Base-by-base conservation (phyloP, 495 filamentous ascomycete species). In the Neurospora sp. region DNA sequence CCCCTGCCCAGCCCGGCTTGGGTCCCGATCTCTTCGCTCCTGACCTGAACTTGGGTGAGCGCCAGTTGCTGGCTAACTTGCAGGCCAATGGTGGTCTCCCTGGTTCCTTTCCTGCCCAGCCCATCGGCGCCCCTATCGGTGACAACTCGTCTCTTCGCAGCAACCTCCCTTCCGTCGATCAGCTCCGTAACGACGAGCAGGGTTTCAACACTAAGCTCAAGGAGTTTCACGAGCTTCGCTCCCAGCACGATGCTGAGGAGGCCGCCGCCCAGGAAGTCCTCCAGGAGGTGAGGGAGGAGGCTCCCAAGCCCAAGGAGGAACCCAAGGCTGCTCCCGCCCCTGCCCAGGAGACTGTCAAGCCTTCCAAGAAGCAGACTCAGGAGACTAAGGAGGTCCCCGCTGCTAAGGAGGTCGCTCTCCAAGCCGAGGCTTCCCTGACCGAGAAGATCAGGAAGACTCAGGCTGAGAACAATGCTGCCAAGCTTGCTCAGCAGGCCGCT, bases 371-470 rank as follows among this genome's bases (percentile, higher is more conserved):
- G 27, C 46, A 41, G 12, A 35, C 61, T 18, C 65, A 69, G 11
- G 20, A 69, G 18, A 16, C 69, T 1, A 16, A 39, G 14, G 73
- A 69, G 44, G 39, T 72, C 1, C 42, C 71, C 48, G 70, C 39
- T 27, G 11, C 75, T 8, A 76, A 76, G 70, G 77, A 71, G 44
- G 10, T 41, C 6, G 22, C 39, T 38, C 37, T 44, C 9, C 70
- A 69, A 68, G 6, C 41, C n/a, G 76, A 76, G 35, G 85, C 94
- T 1, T 93, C 93, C 40, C 85, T 96, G 12, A 92, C 91, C n/a
- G 92, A 97, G 81, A 93, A 95, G 81, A 93, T 96, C 8, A 91
- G 93, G 79, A 92, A 94, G 80, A 92, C 93, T 31, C 86, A 87
- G 75, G 86, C 84, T 11, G 81, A 82, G 53, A 35, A 65, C 53